Evolutionary conservation across 2,329 filamentous ascomycete species (phyloP).

Genomic region (Colletotrichum viniferum): DNA sequence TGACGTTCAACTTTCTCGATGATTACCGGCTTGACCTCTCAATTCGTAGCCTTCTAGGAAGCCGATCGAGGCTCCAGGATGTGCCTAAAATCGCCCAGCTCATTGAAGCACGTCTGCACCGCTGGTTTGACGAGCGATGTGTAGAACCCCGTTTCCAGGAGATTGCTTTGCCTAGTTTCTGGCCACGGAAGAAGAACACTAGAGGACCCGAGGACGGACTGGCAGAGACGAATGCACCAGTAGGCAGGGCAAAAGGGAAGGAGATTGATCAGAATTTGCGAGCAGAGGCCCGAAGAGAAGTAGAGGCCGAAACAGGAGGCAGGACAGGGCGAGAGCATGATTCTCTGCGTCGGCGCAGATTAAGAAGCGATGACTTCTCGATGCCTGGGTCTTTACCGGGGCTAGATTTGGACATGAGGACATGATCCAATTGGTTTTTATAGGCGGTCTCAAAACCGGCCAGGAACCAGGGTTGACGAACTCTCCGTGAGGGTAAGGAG

Average conservation of each 20-base stretch:
- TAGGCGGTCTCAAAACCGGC: neutral
- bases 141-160: slow-evolving; percentile 89
- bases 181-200: slow-evolving; percentile 85
- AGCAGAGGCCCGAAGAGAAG: slow-evolving; percentile 54
- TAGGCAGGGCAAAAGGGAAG: slow-evolving; percentile 59
- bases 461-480: slow-evolving; percentile 47
- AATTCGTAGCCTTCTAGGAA: slow-evolving; percentile 79
- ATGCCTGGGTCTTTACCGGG: slow-evolving; percentile 54
- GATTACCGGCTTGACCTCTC: slow-evolving; percentile 86
- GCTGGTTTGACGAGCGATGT: slow-evolving; percentile 86
- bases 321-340: slow-evolving; percentile 38
- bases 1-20: slow-evolving; percentile 92
- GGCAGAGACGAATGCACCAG: slow-evolving; percentile 49
- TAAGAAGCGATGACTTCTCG: slow-evolving; percentile 41
- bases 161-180: slow-evolving; percentile 80
- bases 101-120: slow-evolving; percentile 78
- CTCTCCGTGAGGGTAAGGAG: slow-evolving; percentile 77
- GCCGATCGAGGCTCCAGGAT: slow-evolving; percentile 79
- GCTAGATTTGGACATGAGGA: slow-evolving; percentile 33
- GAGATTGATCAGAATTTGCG: slow-evolving; percentile 55
- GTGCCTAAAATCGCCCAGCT: slow-evolving; percentile 89
- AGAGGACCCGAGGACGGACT: slow-evolving; percentile 69
- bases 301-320: slow-evolving; percentile 47
- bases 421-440: neutral
- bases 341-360: slow-evolving; percentile 43